Evolutionary conservation across 306 rosid species (phyloP).

Genomic region (Sindora glabra): DNA sequence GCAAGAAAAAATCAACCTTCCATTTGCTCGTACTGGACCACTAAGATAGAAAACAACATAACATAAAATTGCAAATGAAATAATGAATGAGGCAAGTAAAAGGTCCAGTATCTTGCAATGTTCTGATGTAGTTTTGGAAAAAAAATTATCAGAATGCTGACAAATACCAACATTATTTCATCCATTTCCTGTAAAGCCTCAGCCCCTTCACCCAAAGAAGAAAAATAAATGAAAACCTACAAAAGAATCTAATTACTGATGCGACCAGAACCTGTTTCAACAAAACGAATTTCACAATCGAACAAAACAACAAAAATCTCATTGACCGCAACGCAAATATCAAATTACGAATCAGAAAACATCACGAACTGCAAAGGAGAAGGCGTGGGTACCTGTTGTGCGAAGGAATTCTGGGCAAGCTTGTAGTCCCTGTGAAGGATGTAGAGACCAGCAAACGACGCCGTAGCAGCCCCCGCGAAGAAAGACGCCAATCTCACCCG

Average conservation of each 20-base stretch:
- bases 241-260: not conserved
- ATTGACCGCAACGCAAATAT: not conserved
- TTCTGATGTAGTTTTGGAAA: not conserved
- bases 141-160: too few species aligned
- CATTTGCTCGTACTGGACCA: not conserved
- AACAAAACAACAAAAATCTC: not conserved
- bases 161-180: not conserved
- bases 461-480: slow-evolving; percentile 77
- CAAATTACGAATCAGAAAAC: not conserved
- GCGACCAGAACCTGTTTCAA: too few species aligned
- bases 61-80: not conserved
- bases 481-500: slow-evolving; percentile 84
- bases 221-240: too few species aligned
- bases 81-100: not conserved
- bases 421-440: slow-evolving; percentile 79
- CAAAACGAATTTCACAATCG: not conserved
- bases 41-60: not conserved
- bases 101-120: not conserved
- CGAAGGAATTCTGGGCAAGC: slow-evolving; percentile 56
- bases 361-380: not conserved
- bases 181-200: not conserved
- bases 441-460: slow-evolving; percentile 67
- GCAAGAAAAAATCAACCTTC: not conserved
- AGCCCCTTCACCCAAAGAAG: not conserved
- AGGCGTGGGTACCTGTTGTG: slow-evolving; percentile 50